Conservation (phyloP, 2,329 filamentous ascomycete genomes). For the Alternaria sp. region DNA sequence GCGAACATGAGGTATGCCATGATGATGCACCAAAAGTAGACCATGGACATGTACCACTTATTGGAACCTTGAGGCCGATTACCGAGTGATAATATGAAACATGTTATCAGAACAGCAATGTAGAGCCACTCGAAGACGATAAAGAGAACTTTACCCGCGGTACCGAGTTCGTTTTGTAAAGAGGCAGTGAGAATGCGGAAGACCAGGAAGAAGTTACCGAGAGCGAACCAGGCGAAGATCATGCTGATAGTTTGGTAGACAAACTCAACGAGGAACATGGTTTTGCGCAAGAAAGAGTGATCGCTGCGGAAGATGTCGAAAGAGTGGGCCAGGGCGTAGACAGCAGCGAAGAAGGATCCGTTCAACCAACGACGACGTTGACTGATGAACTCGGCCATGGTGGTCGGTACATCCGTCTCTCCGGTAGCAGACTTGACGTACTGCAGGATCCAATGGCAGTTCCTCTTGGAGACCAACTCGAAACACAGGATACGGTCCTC, state of each 20-base stretch:
- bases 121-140: conserved; percentile 97
- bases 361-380: conserved; percentile 98
- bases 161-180: conserved; percentile 78
- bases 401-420: conserved; percentile 95
- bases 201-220: conserved; percentile 98
- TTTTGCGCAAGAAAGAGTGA: conserved; percentile 84
- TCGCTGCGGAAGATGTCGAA: conserved; percentile 95
- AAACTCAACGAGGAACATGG: conserved; percentile 92
- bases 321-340: conserved; percentile 94
- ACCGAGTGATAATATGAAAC: conserved; percentile 92
- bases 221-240: conserved; percentile 98
- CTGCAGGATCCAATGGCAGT: conserved; percentile 95
- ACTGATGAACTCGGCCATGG: conserved; percentile 91
- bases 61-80: conserved; percentile 95
- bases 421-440: conserved; percentile 98
- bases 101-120: conserved; percentile 86
- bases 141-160: conserved; percentile 78
- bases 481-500: conserved; percentile 99
- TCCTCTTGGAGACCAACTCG: conserved; percentile 95
- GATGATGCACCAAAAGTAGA: conserved; percentile 96
- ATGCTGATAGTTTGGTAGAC: conserved; percentile 94
- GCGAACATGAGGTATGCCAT: conserved; percentile 95
- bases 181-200: conserved; percentile 96
- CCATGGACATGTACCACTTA: conserved; percentile 93
- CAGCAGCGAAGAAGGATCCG: conserved; percentile 95